phyloP scores from a whole-genome alignment of 2,329 filamentous ascomycete species.

The Alternaria arbusti region DNA sequence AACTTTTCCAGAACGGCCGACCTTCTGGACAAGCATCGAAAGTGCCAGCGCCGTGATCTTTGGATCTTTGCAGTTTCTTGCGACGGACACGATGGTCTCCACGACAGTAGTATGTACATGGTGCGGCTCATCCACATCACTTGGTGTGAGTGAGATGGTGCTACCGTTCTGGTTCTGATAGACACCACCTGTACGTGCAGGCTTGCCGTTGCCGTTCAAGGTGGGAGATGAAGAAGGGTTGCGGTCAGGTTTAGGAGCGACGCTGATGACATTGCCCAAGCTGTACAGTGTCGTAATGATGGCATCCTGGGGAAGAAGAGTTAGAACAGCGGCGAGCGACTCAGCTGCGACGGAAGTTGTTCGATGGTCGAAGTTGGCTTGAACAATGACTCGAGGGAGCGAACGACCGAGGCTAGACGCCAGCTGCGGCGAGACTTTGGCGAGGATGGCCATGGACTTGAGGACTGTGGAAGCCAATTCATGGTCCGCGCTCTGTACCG shows the following conservation, averaged over 20 bases:
- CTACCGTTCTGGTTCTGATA: constrained; percentile 68
- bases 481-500: constrained; percentile 80
- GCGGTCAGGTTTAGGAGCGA: constrained; percentile 63
- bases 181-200: constrained; percentile 45
- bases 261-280: constrained; percentile 91
- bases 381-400: constrained; percentile 86
- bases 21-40: constrained; percentile 95
- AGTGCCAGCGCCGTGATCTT: constrained; percentile 94
- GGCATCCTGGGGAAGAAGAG: constrained; percentile 85
- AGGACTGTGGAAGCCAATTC: constrained; percentile 79
- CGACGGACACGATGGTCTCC: constrained; percentile 92
- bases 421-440: constrained; percentile 73
- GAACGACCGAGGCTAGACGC: constrained; percentile 79
- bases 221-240: constrained; percentile 52
- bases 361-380: constrained; percentile 72
- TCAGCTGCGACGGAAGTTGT: constrained; percentile 81
- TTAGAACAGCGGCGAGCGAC: constrained; percentile 81
- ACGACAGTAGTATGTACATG: constrained; percentile 86
- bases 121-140: constrained; percentile 78
- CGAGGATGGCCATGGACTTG: constrained; percentile 81
- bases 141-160: constrained; percentile 77
- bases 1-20: constrained; percentile 78
- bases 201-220: constrained; percentile 58
- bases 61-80: constrained; percentile 78
- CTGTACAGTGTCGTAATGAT: constrained; percentile 96